Percentiles rank a stretch among this genome's conserved stretches.
Conservation (phyloP, 495 filamentous ascomycete species). For the Xylaria flabelliformis region DNA sequence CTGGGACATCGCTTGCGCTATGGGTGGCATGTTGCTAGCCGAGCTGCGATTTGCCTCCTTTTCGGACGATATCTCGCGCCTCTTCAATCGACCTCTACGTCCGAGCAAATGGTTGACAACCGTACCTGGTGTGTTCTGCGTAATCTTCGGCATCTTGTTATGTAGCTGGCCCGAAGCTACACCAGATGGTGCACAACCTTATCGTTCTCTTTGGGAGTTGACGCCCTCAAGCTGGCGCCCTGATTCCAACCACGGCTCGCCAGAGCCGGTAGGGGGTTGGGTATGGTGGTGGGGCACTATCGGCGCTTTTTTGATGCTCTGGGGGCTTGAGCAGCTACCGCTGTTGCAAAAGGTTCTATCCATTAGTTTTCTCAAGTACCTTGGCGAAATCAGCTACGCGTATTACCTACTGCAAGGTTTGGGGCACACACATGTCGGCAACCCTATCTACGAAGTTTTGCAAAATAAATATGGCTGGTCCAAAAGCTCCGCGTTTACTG, state of each 20-base stretch:
- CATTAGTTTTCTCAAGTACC: slow-evolving; percentile 21
- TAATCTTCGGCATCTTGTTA: slow-evolving; percentile 3
- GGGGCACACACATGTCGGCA: slow-evolving; percentile 15
- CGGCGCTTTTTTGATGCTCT: slow-evolving; percentile 14
- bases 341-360: slow-evolving; percentile 19
- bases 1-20: slow-evolving; percentile 20
- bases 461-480: slow-evolving; percentile 21
- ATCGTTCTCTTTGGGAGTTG: slow-evolving; percentile 18
- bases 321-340: slow-evolving; percentile 22
- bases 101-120: slow-evolving; percentile 15
- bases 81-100: slow-evolving; percentile 20
- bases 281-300: slow-evolving; percentile 24
- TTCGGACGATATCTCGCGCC: slow-evolving; percentile 17
- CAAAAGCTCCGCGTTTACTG: slow-evolving; percentile 16
- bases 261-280: slow-evolving; percentile 22
- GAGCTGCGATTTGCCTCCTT: slow-evolving; percentile 20
- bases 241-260: slow-evolving; percentile 4
- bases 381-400: slow-evolving; percentile 24
- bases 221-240: slow-evolving; percentile 17
- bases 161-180: slow-evolving; percentile 19
- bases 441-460: slow-evolving; percentile 15
- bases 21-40: slow-evolving; percentile 21
- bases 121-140: slow-evolving; percentile 13
- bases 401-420: slow-evolving; percentile 22
- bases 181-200: slow-evolving; percentile 18